Evolutionary conservation across 352 stramenopile genomes (phyloP).

Genomic region (Thalassiosira sp.): DNA sequence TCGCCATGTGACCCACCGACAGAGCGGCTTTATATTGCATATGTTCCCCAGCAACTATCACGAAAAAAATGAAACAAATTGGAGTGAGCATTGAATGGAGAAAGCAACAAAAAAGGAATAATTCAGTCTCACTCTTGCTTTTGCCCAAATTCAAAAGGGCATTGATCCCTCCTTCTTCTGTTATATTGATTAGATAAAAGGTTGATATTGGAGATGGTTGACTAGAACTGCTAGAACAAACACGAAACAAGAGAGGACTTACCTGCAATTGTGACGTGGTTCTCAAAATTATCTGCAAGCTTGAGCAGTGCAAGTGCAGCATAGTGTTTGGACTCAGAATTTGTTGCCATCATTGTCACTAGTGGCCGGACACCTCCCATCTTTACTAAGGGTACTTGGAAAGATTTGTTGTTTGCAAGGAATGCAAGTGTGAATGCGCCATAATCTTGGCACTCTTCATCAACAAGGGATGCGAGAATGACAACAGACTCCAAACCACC

Average conservation of each 20-base stretch:
- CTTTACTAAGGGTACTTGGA: conserved; percentile 91
- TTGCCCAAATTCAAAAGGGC: conserved; percentile 90
- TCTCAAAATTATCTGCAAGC: conserved; percentile 97
- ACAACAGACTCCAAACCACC: conserved; percentile 89
- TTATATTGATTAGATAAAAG: background rate
- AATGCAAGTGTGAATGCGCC: conserved; percentile 94
- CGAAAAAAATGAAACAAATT: conserved; percentile 47
- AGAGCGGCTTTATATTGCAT: conserved; percentile 52
- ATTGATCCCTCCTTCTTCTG: conserved; percentile 92
- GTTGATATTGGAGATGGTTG: background rate
- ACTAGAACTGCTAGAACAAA: conserved; percentile 14
- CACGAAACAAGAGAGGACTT: conserved; percentile 16
- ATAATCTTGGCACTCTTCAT: conserved; percentile 95
- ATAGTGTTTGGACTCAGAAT: conserved; percentile 93
- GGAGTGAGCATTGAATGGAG: conserved; percentile 94
- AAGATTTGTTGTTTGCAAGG: conserved; percentile 91
- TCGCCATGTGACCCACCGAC: conserved; percentile 32
- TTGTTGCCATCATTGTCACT: conserved; percentile 93
- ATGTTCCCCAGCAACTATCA: conserved; percentile 91
- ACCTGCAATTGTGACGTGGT: conserved; percentile 91
- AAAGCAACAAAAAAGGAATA: too few species aligned
- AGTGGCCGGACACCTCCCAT: conserved; percentile 90
- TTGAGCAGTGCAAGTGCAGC: conserved; percentile 95
- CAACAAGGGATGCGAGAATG: conserved; percentile 90
- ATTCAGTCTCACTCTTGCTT: conserved; percentile 78